phyloP scores from a whole-genome alignment of 192 early-diverging fungal species.

The Dissophora globulifera region DNA sequence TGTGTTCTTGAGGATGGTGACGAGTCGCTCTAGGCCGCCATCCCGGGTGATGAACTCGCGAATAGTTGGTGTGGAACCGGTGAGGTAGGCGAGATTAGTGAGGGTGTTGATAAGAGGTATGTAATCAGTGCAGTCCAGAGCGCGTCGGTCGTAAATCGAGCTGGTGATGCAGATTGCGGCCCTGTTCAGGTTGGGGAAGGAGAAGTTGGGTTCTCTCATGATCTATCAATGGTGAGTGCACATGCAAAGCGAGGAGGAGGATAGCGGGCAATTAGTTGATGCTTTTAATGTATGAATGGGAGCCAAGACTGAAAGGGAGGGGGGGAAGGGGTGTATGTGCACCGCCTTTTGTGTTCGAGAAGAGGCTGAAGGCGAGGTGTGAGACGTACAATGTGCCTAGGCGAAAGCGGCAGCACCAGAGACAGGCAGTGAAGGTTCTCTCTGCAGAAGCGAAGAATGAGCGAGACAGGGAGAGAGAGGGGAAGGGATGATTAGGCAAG shows the following conservation, averaged over 20 bases:
- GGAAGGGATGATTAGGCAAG: conserved; percentile 30
- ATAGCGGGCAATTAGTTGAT: background rate
- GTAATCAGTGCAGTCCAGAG: conserved; percentile 91
- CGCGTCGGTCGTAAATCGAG: conserved; percentile 91
- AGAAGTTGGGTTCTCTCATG: conserved; percentile 89
- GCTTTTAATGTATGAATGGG: background rate
- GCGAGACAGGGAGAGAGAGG: conserved; percentile 6
- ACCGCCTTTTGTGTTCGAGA: too few species aligned
- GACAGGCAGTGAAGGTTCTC: background rate
- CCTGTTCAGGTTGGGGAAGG: conserved; percentile 80
- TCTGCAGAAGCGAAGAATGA: background rate
- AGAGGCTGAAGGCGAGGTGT: background rate
- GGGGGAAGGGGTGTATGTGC: too few species aligned
- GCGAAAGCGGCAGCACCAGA: background rate
- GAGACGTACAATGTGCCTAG: background rate
- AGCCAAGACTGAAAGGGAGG: too few species aligned
- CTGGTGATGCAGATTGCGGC: conserved; percentile 82
- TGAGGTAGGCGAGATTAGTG: conserved; percentile 88
- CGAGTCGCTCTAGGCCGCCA: conserved; percentile 89
- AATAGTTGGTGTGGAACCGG: conserved; percentile 81
- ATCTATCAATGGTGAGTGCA: conserved; percentile 14
- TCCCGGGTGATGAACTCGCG: conserved; percentile 84
- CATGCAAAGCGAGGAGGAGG: background rate
- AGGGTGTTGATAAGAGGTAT: conserved; percentile 90
- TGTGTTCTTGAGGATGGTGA: conserved; percentile 80